phyloP scores from a whole-genome alignment of 768 basidiomycete species.

The Termitomyces sp. region DNA sequence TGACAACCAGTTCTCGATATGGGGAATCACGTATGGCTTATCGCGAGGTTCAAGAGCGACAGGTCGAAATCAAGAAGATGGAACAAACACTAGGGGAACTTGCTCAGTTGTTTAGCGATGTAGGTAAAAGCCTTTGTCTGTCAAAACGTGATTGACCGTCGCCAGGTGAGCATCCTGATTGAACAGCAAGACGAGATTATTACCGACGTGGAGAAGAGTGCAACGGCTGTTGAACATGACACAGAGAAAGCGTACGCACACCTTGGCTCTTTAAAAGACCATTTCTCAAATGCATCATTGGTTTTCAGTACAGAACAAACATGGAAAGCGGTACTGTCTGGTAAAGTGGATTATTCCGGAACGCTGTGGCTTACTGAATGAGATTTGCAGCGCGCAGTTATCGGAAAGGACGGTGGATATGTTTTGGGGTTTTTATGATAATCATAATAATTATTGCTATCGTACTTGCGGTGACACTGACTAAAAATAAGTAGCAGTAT shows the following conservation, averaged over 20 bases:
- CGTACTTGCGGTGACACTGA: slow-evolving; percentile 33
- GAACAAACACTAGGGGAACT: slow-evolving; percentile 87
- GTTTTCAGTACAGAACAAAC: slow-evolving; percentile 52
- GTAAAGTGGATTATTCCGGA: slow-evolving; percentile 20
- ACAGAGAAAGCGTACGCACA: slow-evolving; percentile 62
- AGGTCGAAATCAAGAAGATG: slow-evolving; percentile 80
- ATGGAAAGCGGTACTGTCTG: slow-evolving; percentile 58
- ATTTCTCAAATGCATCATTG: not conserved
- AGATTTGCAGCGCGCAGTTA: slow-evolving; percentile 49
- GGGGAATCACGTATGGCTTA: slow-evolving; percentile 79
- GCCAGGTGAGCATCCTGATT: slow-evolving; percentile 73
- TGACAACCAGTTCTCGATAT: slow-evolving; percentile 75
- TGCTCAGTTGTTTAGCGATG: slow-evolving; percentile 84
- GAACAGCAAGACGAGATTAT: slow-evolving; percentile 79
- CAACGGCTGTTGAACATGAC: slow-evolving; percentile 58
- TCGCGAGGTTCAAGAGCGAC: slow-evolving; percentile 84
- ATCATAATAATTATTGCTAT: slow-evolving; percentile 54
- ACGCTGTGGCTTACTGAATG: not conserved
- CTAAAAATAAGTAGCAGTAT: slow-evolving; percentile 8
- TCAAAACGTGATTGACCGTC: not conserved
- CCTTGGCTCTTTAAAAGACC: not conserved
- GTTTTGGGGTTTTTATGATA: slow-evolving; percentile 60
- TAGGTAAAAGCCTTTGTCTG: slow-evolving; percentile 23
- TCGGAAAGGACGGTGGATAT: slow-evolving; percentile 83
- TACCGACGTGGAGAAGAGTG: slow-evolving; percentile 55